These are phyloP conservation scores for Zizania palustris DNA, from an alignment of 202 grass and related monocot genomes.

Conservation along the genomic window DNA sequence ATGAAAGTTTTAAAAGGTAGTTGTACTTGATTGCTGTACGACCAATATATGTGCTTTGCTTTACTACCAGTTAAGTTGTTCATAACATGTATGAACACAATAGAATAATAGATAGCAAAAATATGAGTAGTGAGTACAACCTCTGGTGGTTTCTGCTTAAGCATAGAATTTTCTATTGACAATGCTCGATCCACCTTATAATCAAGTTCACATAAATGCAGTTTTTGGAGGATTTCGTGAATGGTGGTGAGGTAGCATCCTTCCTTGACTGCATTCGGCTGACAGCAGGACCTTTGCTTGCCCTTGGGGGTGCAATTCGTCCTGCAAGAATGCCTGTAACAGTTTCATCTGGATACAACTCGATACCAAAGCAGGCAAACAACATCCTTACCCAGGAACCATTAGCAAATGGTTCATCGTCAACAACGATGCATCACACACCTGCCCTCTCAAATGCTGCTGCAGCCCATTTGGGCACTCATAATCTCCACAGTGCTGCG, in stretches of 20 bases:
- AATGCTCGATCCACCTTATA: conserved; percentile 18
- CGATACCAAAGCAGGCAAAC: conserved; percentile 62
- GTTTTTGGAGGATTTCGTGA: conserved; percentile 99
- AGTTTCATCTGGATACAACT: conserved; percentile 64
- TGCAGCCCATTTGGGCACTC: conserved; percentile 52
- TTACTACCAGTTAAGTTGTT: conserved; percentile 28
- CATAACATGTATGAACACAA: conserved; percentile 19
- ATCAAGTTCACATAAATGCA: conserved; percentile 53
- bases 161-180: conserved; percentile 17
- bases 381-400: conserved; percentile 48
- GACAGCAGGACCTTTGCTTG: conserved; percentile 93
- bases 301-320: conserved; percentile 93
- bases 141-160: conserved; percentile 1
- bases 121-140: conserved; percentile 15
- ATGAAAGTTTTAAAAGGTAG: conserved; percentile 17
- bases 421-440: conserved; percentile 54
- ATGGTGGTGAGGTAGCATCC: conserved; percentile 96
- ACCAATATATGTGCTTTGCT: conserved; percentile 4
- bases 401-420: conserved; percentile 65
- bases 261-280: conserved; percentile 95
- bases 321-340: conserved; percentile 93
- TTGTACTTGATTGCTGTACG: conserved; percentile 16
- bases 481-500: conserved; percentile 67
- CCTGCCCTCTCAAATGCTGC: conserved; percentile 49
- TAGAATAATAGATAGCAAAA: conserved; percentile 34